A percentile compares a stretch with the other conserved stretches of the same genome.
phyloP scores from a whole-genome alignment of 768 basidiomycete species.

The Boletus tomentosulus region DNA sequence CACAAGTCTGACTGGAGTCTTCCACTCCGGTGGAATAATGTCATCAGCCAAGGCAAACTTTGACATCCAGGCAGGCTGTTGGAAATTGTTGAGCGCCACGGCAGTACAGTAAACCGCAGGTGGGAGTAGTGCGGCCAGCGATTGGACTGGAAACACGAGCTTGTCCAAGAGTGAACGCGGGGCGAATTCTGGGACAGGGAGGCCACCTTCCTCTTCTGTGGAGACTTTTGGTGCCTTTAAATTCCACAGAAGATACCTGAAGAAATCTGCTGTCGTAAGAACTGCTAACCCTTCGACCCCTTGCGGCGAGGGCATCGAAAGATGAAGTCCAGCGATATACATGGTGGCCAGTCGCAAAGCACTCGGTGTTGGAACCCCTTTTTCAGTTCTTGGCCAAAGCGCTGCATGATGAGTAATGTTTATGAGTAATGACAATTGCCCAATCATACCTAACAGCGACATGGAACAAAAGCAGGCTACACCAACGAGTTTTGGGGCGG shows the following conservation, averaged over 20 bases:
- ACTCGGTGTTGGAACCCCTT: slow-evolving; percentile 9
- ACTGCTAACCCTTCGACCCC: slow-evolving; percentile 22
- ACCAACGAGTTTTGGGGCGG: too few relatives aligned
- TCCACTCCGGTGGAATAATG: slow-evolving; percentile 20
- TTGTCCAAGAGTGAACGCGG: slow-evolving; percentile 21
- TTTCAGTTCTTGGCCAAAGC: slow-evolving; percentile 12
- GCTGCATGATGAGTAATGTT: slow-evolving; percentile 16
- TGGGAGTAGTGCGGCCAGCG: slow-evolving; percentile 17
- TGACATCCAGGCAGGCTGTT: slow-evolving; percentile 35
- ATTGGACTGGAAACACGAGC: slow-evolving; percentile 29
- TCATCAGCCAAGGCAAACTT: slow-evolving; percentile 24
- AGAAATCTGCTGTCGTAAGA: slow-evolving; percentile 22
- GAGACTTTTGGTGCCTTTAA: background rate
- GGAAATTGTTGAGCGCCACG: slow-evolving; percentile 28
- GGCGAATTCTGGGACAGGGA: slow-evolving; percentile 13
- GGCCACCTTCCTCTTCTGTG: slow-evolving; percentile 12
- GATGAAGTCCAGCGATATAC: slow-evolving; percentile 28
- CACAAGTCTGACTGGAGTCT: slow-evolving; percentile 20
- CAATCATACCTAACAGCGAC: too few relatives aligned
- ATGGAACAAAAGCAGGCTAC: too few relatives aligned
- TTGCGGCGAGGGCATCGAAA: slow-evolving; percentile 10
- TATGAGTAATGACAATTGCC: background rate
- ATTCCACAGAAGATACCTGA: slow-evolving; percentile 18
- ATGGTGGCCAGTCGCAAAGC: slow-evolving; percentile 19
- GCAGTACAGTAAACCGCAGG: slow-evolving; percentile 27